A percentile compares a stretch with the other conserved stretches of the same genome.
Evolutionary conservation across 257 asterid species (phyloP).

Genomic region (Linaria vulgaris): DNA sequence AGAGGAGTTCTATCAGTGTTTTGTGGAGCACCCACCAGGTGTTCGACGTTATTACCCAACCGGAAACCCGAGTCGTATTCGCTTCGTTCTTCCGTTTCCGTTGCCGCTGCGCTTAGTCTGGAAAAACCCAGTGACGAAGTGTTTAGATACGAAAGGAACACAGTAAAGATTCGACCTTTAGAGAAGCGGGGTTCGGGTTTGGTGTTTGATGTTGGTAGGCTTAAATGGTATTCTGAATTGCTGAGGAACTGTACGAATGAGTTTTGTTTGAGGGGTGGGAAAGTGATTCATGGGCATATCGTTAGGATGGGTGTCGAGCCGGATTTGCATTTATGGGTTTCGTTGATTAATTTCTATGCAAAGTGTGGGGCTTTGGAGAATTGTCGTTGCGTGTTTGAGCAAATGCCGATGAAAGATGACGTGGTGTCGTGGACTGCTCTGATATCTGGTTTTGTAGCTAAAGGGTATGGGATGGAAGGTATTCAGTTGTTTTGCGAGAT

Average conservation of each 20-base stretch:
- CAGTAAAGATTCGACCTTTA: conserved; percentile 24
- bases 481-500: conserved; percentile 57
- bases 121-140: conserved; percentile 23
- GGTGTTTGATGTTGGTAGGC: conserved; percentile 18
- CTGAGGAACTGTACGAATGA: conserved; percentile 49
- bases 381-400: conserved; percentile 45
- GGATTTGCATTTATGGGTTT: conserved; percentile 67
- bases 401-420: conserved; percentile 59
- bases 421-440: conserved; percentile 81
- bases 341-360: conserved; percentile 69
- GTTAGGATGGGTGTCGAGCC: conserved; percentile 50
- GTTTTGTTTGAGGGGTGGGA: conserved; percentile 52
- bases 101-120: conserved; percentile 32
- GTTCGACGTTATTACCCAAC: conserved; percentile 38
- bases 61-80: conserved; percentile 26
- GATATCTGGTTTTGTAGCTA: conserved; percentile 77
- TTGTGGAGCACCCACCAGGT: conserved; percentile 33
- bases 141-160: conserved; percentile 8
- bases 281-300: conserved; percentile 57
- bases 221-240: conserved; percentile 58
- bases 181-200: conserved; percentile 20
- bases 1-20: conserved; percentile 26
- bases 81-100: conserved; percentile 28
- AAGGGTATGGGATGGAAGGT: conserved; percentile 56
- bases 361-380: conserved; percentile 55